Conservation (phyloP, 2,329 filamentous ascomycete genomes). For the Exutisphaerella laricina region DNA sequence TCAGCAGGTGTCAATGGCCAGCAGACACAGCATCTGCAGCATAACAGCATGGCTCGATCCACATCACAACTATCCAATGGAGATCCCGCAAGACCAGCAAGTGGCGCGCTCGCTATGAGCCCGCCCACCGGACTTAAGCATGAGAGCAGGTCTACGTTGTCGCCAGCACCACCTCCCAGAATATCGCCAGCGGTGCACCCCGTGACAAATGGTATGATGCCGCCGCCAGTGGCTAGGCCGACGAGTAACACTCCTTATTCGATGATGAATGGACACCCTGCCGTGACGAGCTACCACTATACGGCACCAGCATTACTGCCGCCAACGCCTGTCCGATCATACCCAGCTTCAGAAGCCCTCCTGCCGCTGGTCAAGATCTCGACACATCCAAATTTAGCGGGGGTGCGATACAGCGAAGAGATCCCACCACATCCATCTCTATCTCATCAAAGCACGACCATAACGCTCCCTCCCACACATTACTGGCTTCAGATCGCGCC, state of each 20-base stretch:
- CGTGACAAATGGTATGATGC: slow-evolving; percentile 29
- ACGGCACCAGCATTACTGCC: slow-evolving; percentile 36
- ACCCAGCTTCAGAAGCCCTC: slow-evolving; percentile 53
- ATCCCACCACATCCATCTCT: slow-evolving; percentile 61
- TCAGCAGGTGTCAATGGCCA: slow-evolving; percentile 45
- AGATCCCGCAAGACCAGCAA: slow-evolving; percentile 34
- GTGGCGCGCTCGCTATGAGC: slow-evolving; percentile 34
- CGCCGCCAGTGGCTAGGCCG: slow-evolving; percentile 26
- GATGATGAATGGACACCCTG: slow-evolving; percentile 8
- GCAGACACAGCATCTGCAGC: slow-evolving; percentile 20
- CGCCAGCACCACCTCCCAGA: slow-evolving; percentile 34
- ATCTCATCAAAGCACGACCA: slow-evolving; percentile 65
- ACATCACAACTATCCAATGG: slow-evolving; percentile 29
- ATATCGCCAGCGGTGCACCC: slow-evolving; percentile 26
- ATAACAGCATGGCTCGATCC: slow-evolving; percentile 30
- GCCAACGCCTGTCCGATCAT: slow-evolving; percentile 24
- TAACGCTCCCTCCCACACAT: slow-evolving; percentile 63
- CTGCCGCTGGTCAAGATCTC: slow-evolving; percentile 61
- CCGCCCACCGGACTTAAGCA: slow-evolving; percentile 38
- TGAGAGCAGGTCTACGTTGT: slow-evolving; percentile 35
- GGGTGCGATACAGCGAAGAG: slow-evolving; percentile 57
- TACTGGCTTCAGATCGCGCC: slow-evolving; percentile 67
- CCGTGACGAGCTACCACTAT: slow-evolving; percentile 28
- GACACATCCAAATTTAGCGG: slow-evolving; percentile 60
- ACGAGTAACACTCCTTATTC: slow-evolving; percentile 28